These are phyloP conservation scores for Murraya paniculata DNA, from an alignment of 345 rosid genomes.

Conservation along the genomic window DNA sequence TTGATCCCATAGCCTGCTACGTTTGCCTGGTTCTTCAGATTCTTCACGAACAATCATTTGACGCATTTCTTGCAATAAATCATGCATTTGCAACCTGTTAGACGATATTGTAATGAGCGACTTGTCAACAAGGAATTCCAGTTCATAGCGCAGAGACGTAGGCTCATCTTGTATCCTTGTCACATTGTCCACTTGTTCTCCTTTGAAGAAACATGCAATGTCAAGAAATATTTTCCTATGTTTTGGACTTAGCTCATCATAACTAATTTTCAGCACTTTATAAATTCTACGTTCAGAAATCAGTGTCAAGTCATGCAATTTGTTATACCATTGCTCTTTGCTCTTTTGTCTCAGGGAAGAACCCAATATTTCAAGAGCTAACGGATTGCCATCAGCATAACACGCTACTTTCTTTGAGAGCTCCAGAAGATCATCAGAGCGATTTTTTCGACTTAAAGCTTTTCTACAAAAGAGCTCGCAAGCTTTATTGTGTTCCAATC, in stretches of 20 bases:
- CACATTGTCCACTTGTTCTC: conserved; percentile 15
- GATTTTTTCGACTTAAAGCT: not conserved
- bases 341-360: not conserved
- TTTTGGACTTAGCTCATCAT: not conserved
- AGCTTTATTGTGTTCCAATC: not conserved
- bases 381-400: conserved; percentile 23
- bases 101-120: conserved; percentile 27
- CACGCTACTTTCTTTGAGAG: not conserved
- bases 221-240: conserved; percentile 40
- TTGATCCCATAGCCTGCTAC: conserved; percentile 14
- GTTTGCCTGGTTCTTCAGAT: not conserved
- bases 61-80: conserved; percentile 36
- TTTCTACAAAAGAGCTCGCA: conserved; percentile 7
- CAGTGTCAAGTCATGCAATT: not conserved
- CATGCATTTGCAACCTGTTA: conserved; percentile 32
- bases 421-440: not conserved
- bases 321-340: not conserved
- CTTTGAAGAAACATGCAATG: conserved; percentile 44
- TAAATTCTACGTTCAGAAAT: not conserved
- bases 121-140: conserved; percentile 22
- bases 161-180: conserved; percentile 20
- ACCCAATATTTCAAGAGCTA: conserved; percentile 2
- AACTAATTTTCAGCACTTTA: conserved; percentile 13
- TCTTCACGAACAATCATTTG: conserved; percentile 7
- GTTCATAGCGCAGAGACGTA: not conserved